Evolutionary conservation across 2,329 filamentous ascomycete species (phyloP).

Genomic region (Neofusicoccum cordaticola): DNA sequence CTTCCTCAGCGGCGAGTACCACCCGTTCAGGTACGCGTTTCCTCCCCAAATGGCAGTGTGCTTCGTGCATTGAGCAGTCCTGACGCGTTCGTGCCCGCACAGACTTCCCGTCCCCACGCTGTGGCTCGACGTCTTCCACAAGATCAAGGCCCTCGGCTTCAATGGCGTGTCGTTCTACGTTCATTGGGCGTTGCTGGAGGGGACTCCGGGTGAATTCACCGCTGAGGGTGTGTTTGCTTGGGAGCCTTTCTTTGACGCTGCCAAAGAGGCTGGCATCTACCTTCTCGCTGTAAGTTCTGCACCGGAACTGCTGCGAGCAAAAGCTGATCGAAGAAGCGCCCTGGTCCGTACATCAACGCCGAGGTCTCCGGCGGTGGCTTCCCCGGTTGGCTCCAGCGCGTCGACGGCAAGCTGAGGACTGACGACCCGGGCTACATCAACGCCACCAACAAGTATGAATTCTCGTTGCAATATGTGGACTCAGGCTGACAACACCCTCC

Average conservation of each 20-base stretch:
- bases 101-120: conserved; percentile 60
- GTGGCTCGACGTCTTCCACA: conserved; percentile 74
- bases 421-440: conserved; percentile 59
- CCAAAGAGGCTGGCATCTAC: conserved; percentile 70
- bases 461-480: too few relatives aligned
- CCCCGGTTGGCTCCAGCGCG: conserved; percentile 73
- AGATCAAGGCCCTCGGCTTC: conserved; percentile 77
- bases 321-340: conserved; percentile 29
- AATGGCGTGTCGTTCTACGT: conserved; percentile 77
- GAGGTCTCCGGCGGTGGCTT: conserved; percentile 75
- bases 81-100: neutral
- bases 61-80: neutral
- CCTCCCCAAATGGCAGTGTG: neutral
- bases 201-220: conserved; percentile 65
- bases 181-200: conserved; percentile 76
- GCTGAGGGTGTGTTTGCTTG: conserved; percentile 71
- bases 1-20: conserved; percentile 71
- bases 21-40: conserved; percentile 57
- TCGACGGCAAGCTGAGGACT: conserved; percentile 64
- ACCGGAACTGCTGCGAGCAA: conserved; percentile 19
- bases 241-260: conserved; percentile 74
- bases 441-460: conserved; percentile 61
- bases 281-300: conserved; percentile 56
- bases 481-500: neutral
- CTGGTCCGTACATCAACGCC: conserved; percentile 76